These are phyloP conservation scores for Malus asiatica DNA, from an alignment of 306 rosid genomes.

Conservation along the genomic window DNA sequence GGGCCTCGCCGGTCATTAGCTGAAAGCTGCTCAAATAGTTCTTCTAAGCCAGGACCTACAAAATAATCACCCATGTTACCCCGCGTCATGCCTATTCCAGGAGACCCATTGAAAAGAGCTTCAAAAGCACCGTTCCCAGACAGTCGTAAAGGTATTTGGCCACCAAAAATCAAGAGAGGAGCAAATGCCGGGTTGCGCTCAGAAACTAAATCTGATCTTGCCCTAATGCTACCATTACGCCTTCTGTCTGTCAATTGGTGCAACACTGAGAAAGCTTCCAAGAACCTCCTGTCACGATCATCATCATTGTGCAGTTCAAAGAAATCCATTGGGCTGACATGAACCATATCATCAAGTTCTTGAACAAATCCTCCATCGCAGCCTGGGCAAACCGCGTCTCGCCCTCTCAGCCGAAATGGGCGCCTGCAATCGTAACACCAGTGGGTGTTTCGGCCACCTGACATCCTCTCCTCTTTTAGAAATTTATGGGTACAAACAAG, in stretches of 20 bases:
- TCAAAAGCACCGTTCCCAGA: conserved; percentile 55
- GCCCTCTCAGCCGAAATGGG: conserved; percentile 35
- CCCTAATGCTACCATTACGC: conserved; percentile 25
- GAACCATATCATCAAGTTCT: conserved; percentile 49
- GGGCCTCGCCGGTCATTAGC: conserved; percentile 60
- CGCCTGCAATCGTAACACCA: conserved; percentile 57
- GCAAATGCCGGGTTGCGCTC: conserved; percentile 34
- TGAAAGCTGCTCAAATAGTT: conserved; percentile 67
- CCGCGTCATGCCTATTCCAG: conserved; percentile 48
- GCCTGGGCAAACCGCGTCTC: conserved; percentile 40
- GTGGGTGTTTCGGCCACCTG: conserved; percentile 54
- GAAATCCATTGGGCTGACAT: conserved; percentile 32
- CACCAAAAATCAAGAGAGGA: conserved; percentile 60
- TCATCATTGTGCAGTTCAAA: conserved; percentile 31
- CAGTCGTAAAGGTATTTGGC: conserved; percentile 53
- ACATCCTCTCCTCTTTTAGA: conserved; percentile 33
- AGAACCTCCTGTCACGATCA: conserved; percentile 26
- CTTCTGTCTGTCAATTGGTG: conserved; percentile 40
- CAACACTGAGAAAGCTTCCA: conserved; percentile 51
- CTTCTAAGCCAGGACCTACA: conserved; percentile 74
- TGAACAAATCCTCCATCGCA: conserved; percentile 58
- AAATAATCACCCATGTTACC: conserved; percentile 67
- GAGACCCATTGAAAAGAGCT: conserved; percentile 57
- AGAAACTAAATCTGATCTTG: conserved; percentile 31
- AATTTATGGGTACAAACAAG: not conserved